phyloP scores from a whole-genome alignment of 371 early-diverging fungal species.

The Furculomyces boomerangus region DNA sequence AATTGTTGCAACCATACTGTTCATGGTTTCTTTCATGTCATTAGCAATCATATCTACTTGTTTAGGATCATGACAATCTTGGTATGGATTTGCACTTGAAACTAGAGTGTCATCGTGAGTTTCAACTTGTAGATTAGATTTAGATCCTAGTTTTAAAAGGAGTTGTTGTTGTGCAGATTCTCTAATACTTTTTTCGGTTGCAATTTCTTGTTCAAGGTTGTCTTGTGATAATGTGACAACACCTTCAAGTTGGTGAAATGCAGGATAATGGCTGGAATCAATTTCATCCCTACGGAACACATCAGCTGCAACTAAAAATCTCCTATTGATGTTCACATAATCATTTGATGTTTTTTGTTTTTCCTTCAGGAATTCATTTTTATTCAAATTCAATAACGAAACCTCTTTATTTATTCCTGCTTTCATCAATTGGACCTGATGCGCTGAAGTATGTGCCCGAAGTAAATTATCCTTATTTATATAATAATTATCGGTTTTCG shows the following conservation, averaged over 20 bases:
- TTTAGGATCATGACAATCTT: slow-evolving; percentile 14
- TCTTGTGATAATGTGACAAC: slow-evolving; percentile 29
- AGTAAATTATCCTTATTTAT: slow-evolving; percentile 58
- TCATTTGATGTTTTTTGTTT: slow-evolving; percentile 4
- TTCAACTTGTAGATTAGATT: slow-evolving; percentile 13
- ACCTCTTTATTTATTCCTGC: slow-evolving; percentile 4
- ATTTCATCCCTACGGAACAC: slow-evolving; percentile 97
- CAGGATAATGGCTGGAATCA: slow-evolving; percentile 88
- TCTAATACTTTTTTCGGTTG: neutral
- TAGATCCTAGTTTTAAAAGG: neutral
- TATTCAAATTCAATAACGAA: slow-evolving; percentile 16
- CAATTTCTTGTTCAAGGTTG: slow-evolving; percentile 1
- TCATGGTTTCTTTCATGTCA: slow-evolving; percentile 62
- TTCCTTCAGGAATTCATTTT: neutral
- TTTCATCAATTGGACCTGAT: slow-evolving; percentile 60
- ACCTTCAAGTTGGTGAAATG: slow-evolving; percentile 96
- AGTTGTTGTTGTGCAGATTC: neutral
- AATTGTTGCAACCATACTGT: slow-evolving; percentile 44
- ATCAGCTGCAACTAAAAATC: slow-evolving; percentile 77
- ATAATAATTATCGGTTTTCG: slow-evolving; percentile 81
- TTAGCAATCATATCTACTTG: slow-evolving; percentile 34
- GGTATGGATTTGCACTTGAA: slow-evolving; percentile 13
- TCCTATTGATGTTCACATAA: slow-evolving; percentile 10
- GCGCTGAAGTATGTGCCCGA: slow-evolving; percentile 90
- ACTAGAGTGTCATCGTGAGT: slow-evolving; percentile 5